These are phyloP conservation scores for Canariomyces notabilis DNA, from an alignment of 2,329 filamentous ascomycete species.

Conservation along the genomic window DNA sequence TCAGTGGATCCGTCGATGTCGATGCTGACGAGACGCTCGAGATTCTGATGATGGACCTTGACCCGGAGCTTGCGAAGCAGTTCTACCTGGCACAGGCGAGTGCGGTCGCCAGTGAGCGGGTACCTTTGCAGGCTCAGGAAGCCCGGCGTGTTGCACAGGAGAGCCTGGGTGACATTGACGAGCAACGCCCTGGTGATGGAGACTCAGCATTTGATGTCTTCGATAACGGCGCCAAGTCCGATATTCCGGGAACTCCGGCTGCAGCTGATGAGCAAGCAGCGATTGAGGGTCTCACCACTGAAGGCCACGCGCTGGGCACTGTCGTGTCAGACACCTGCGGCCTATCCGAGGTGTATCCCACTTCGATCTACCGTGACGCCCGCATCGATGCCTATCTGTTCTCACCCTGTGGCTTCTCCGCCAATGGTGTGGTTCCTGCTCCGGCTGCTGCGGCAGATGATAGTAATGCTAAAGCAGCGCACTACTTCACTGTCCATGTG, in stretches of 20 bases:
- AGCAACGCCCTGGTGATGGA: slow-evolving; percentile 36
- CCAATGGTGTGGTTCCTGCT: slow-evolving; percentile 89
- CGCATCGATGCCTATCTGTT: slow-evolving; percentile 95
- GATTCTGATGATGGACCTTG: slow-evolving; percentile 68
- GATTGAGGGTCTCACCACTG: slow-evolving; percentile 71
- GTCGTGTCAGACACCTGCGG: slow-evolving; percentile 89
- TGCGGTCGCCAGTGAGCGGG: slow-evolving; percentile 79
- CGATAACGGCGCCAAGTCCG: slow-evolving; percentile 54
- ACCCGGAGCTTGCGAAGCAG: slow-evolving; percentile 63
- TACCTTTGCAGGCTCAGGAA: slow-evolving; percentile 61
- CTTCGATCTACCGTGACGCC: slow-evolving; percentile 81
- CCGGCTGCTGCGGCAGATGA: slow-evolving; percentile 47
- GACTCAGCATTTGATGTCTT: slow-evolving; percentile 74
- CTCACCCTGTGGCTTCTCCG: slow-evolving; percentile 93
- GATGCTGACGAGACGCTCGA: slow-evolving; percentile 71
- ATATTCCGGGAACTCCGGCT: slow-evolving; percentile 48
- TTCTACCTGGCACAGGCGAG: slow-evolving; percentile 70
- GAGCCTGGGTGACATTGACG: slow-evolving; percentile 50
- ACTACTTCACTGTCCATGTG: slow-evolving; percentile 98
- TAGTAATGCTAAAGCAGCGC: slow-evolving; percentile 52
- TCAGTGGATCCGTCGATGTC: slow-evolving; percentile 40
- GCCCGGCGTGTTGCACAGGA: slow-evolving; percentile 56
- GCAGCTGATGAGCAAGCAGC: slow-evolving; percentile 47
- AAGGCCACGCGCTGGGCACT: slow-evolving; percentile 88
- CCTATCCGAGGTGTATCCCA: slow-evolving; percentile 82